These are phyloP conservation scores for Claviceps arundinis DNA, from an alignment of 2,329 filamentous ascomycete species.

Conservation along the genomic window DNA sequence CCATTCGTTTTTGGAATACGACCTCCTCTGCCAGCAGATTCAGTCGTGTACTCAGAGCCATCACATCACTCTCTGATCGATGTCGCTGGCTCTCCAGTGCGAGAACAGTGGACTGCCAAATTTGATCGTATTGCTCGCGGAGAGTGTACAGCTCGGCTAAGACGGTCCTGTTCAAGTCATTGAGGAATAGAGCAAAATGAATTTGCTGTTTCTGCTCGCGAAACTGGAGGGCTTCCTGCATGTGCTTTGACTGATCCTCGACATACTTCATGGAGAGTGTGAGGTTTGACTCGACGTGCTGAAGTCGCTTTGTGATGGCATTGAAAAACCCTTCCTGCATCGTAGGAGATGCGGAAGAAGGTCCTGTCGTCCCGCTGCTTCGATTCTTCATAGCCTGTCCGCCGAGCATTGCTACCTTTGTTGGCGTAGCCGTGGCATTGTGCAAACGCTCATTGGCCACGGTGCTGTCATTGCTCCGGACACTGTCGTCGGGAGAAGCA, in stretches of 20 bases:
- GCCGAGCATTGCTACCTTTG: conserved; percentile 5
- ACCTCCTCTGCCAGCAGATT: conserved; percentile 90
- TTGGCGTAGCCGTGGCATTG: conserved; percentile 2
- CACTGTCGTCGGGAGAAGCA: neutral
- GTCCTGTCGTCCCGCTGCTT: conserved; percentile 14
- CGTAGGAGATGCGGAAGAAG: conserved; percentile 45
- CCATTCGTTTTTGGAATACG: conserved; percentile 76
- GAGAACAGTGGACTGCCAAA: conserved; percentile 91
- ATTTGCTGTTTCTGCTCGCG: conserved; percentile 77
- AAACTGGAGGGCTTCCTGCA: conserved; percentile 74
- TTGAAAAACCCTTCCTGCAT: conserved; percentile 99
- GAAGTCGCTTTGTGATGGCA: conserved; percentile 81
- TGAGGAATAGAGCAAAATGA: conserved; percentile 72
- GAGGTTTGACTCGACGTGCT: conserved; percentile 82
- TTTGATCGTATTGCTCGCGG: conserved; percentile 80
- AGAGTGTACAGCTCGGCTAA: conserved; percentile 66
- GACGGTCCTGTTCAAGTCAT: conserved; percentile 77
- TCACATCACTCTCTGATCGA: conserved; percentile 68
- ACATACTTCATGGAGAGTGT: conserved; percentile 91
- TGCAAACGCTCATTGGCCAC: conserved; percentile 2
- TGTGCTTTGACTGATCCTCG: conserved; percentile 82
- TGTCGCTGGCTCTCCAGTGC: conserved; percentile 82
- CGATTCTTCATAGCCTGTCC: conserved; percentile 15
- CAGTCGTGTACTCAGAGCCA: conserved; percentile 67
- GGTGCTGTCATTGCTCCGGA: neutral